These are phyloP conservation scores for Phoma sp. DNA, from an alignment of 2,329 filamentous ascomycete species.

Conservation along the genomic window DNA sequence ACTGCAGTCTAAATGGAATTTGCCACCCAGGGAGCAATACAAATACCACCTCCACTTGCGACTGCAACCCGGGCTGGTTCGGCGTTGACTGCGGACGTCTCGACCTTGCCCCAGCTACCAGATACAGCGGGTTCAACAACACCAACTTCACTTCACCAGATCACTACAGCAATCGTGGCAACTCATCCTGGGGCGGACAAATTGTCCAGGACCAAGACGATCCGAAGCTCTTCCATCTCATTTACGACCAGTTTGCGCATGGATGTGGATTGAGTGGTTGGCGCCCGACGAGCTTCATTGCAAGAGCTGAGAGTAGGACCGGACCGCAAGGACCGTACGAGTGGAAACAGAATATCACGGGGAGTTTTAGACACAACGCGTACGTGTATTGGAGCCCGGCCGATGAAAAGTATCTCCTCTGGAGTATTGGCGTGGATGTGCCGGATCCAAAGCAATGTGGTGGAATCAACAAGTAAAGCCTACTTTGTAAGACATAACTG, in stretches of 20 bases:
- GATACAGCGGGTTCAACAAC: conserved; percentile 57
- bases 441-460: conserved; percentile 29
- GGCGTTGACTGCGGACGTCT: conserved; percentile 55
- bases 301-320: conserved; percentile 54
- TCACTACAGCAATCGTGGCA: conserved; percentile 35
- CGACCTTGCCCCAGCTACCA: conserved; percentile 53
- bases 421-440: conserved; percentile 54
- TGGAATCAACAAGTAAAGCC: conserved; percentile 13
- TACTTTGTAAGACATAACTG: neutral
- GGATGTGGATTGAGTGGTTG: conserved; percentile 59
- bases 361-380: conserved; percentile 58
- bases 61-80: conserved; percentile 55
- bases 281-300: conserved; percentile 56
- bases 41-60: conserved; percentile 15
- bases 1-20: conserved; percentile 54
- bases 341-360: conserved; percentile 52
- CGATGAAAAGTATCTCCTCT: conserved; percentile 55
- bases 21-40: conserved; percentile 25
- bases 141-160: conserved; percentile 37
- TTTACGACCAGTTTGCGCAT: conserved; percentile 56
- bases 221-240: conserved; percentile 53
- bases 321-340: conserved; percentile 57
- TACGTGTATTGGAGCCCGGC: conserved; percentile 55
- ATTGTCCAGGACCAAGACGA: conserved; percentile 55
- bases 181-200: conserved; percentile 59